Percentiles rank a stretch among this genome's conserved stretches.
These are phyloP conservation scores for Aspergillus udagawae DNA, from an alignment of 2,329 filamentous ascomycete genomes.

Conservation along the genomic window DNA sequence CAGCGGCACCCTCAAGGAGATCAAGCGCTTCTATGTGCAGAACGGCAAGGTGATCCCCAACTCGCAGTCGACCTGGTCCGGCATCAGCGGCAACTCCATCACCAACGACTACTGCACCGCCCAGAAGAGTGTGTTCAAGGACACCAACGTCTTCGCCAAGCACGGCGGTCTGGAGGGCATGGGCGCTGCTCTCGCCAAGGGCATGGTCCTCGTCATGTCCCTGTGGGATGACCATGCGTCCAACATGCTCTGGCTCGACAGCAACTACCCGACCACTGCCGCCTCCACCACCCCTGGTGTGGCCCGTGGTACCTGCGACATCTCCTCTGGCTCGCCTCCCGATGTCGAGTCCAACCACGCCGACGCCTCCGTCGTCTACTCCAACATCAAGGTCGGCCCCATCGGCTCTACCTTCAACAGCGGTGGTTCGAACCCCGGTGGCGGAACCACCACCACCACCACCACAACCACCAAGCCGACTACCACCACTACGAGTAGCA, in stretches of 20 bases:
- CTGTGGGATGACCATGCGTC: conserved; percentile 62
- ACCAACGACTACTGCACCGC: conserved; percentile 55
- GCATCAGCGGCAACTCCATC: conserved; percentile 52
- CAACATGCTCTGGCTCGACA: conserved; percentile 74
- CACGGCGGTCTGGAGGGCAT: conserved; percentile 56
- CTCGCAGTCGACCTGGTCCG: conserved; percentile 44
- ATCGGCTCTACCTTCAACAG: conserved; percentile 50
- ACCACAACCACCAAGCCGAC: conserved; percentile 2
- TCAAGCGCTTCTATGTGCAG: conserved; percentile 64
- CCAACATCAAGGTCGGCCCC: conserved; percentile 58
- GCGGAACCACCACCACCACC: conserved; percentile 1
- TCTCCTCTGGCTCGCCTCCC: conserved; percentile 49
- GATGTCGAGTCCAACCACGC: conserved; percentile 47
- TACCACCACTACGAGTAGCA: conserved; percentile 2
- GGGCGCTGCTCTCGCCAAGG: conserved; percentile 51
- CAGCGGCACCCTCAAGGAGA: conserved; percentile 54
- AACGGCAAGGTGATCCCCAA: conserved; percentile 58
- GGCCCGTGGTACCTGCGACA: conserved; percentile 53
- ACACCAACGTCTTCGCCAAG: conserved; percentile 50
- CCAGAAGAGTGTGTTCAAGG: conserved; percentile 55
- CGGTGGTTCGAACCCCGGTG: conserved; percentile 3
- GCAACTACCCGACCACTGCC: conserved; percentile 53
- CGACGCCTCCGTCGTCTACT: conserved; percentile 53
- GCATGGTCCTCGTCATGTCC: conserved; percentile 62
- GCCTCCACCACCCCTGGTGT: conserved; percentile 45